Conservation (phyloP, 306 rosid genomes). For the Fragaria vesca region DNA sequence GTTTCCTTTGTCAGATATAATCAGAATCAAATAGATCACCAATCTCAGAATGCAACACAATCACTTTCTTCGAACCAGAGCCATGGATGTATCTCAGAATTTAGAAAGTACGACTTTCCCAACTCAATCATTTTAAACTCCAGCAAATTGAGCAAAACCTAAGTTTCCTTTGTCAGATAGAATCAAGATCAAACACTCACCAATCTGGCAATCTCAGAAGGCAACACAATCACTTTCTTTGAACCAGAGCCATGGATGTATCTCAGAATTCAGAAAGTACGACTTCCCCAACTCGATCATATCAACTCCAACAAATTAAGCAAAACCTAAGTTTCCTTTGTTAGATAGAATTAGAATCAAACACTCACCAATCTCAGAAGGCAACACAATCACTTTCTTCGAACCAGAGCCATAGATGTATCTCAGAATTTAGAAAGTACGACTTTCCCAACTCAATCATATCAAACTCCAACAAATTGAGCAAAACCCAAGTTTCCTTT, state of each 20-base stretch:
- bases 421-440: slow-evolving; percentile 11
- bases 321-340: too few species aligned
- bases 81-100: neutral
- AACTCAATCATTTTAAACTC: too few species aligned
- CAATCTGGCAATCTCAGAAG: too few species aligned
- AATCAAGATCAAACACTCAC: slow-evolving; percentile 24
- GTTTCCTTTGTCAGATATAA: too few species aligned
- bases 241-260: too few species aligned
- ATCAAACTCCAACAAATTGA: too few species aligned
- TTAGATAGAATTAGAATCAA: too few species aligned
- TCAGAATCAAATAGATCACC: slow-evolving; percentile 8
- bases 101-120: slow-evolving; percentile 15
- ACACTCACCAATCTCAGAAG: slow-evolving; percentile 37
- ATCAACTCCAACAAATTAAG: slow-evolving; percentile 18
- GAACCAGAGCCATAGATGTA: neutral
- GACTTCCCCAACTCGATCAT: slow-evolving; percentile 14
- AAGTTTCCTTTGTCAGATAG: slow-evolving; percentile 44
- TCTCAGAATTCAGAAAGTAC: too few species aligned
- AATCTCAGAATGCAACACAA: slow-evolving; percentile 35
- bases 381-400: slow-evolving; percentile 40
- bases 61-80: slow-evolving; percentile 34
- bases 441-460: neutral
- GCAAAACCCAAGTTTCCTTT: slow-evolving; percentile 52
- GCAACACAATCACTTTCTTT: too few species aligned
- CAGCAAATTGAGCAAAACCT: slow-evolving; percentile 26